Evolutionary conservation across 257 asterid genomes (phyloP).

Genomic region (Primulina eburnea): DNA sequence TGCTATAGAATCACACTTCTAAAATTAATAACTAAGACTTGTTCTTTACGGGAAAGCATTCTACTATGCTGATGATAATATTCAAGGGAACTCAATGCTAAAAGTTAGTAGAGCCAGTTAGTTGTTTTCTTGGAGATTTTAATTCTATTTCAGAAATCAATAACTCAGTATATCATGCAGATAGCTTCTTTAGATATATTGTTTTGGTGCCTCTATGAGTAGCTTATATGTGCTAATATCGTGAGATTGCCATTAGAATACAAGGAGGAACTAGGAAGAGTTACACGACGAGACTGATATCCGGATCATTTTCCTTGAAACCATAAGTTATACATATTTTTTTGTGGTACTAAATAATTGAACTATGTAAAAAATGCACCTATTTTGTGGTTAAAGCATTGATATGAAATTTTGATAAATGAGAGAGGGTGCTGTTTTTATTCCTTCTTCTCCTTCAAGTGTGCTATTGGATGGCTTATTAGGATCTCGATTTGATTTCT

Average conservation of each 20-base stretch:
- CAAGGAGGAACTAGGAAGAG: neutral
- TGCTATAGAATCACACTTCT: neutral
- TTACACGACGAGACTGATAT: neutral
- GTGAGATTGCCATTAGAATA: neutral
- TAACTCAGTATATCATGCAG: conserved; percentile 15
- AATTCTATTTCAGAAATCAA: conserved; percentile 6
- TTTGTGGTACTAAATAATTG: neutral
- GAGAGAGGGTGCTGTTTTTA: neutral
- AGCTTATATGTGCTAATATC: neutral
- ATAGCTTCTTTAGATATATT: neutral
- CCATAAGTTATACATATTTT: neutral
- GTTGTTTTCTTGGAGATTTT: neutral
- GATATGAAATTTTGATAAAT: too few species aligned
- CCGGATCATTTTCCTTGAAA: neutral
- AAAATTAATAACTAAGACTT: conserved; percentile 3
- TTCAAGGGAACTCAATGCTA: conserved; percentile 4
- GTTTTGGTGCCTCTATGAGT: neutral
- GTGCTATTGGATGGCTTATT: neutral
- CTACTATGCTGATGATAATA: conserved; percentile 12
- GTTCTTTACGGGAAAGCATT: conserved; percentile 1
- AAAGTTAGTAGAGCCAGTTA: neutral
- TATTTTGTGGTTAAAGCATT: too few species aligned
- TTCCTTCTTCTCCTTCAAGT: neutral
- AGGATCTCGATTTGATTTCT: conserved; percentile 6
- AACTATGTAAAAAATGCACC: neutral